Conservation (phyloP, 1,139 yeast genomes). For the Lizanozyma gosingica region DNA sequence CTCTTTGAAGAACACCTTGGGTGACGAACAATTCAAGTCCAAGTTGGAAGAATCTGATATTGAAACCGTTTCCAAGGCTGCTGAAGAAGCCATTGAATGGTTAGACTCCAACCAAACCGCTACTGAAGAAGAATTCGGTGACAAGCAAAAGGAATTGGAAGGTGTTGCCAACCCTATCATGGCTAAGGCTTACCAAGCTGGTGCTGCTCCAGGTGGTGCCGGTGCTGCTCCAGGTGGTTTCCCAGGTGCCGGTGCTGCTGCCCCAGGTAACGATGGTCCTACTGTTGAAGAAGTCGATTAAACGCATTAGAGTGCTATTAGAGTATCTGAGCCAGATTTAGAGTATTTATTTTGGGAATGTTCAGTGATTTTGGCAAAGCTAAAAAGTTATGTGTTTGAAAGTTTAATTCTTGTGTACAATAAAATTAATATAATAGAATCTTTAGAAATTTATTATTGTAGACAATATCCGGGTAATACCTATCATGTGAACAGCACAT, state of each 20-base stretch:
- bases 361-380: background rate
- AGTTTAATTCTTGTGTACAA: background rate
- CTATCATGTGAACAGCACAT: too few relatives aligned
- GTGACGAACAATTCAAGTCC: slow-evolving; percentile 74
- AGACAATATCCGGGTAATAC: too few relatives aligned
- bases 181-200: slow-evolving; percentile 82
- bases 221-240: slow-evolving; percentile 54
- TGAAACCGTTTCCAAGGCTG: slow-evolving; percentile 71
- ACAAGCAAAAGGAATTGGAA: slow-evolving; percentile 91
- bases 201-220: slow-evolving; percentile 36
- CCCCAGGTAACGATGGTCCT: slow-evolving; percentile 64
- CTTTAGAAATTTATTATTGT: too few relatives aligned
- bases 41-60: slow-evolving; percentile 77
- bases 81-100: slow-evolving; percentile 82
- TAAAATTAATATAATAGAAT: too few relatives aligned
- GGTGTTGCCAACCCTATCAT: slow-evolving; percentile 90
- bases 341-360: background rate
- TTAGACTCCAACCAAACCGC: slow-evolving; percentile 85
- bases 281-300: slow-evolving; percentile 94
- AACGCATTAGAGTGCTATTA: slow-evolving; percentile 12
- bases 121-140: slow-evolving; percentile 77
- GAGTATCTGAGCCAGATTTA: background rate
- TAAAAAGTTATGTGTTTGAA: background rate
- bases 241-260: slow-evolving; percentile 59
- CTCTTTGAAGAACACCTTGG: slow-evolving; percentile 76